Percentiles rank a stretch among this genome's conserved stretches.
Evolutionary conservation across 164 flowering plant species (phyloP).

Genomic region (Liquidambar formosana): DNA sequence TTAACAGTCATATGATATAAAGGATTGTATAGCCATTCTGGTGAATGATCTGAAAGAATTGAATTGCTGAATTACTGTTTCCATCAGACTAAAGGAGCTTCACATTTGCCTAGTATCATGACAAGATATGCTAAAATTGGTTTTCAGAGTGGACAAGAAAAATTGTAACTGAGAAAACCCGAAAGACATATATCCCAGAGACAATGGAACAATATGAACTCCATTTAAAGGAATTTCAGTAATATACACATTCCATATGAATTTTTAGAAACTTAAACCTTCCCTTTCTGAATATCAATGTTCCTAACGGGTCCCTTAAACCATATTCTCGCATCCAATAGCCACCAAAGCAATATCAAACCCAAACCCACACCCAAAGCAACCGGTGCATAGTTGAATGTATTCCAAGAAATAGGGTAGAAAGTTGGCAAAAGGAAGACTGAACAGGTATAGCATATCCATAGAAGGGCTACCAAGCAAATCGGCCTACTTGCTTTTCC

Average conservation of each 20-base stretch:
- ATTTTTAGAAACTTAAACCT: constrained; percentile 17
- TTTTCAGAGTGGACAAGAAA: neutral
- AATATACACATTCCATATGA: neutral
- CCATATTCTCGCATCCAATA: constrained; percentile 72
- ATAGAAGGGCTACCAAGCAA: constrained; percentile 64
- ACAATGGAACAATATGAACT: neutral
- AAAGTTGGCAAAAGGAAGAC: constrained; percentile 65
- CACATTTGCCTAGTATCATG: neutral
- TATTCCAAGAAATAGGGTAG: constrained; percentile 59
- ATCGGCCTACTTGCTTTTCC: constrained; percentile 66
- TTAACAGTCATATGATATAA: too few relatives aligned
- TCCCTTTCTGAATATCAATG: constrained; percentile 43
- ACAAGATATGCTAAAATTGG: neutral
- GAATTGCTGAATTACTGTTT: too few relatives aligned
- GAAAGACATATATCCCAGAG: neutral
- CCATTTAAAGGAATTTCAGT: neutral
- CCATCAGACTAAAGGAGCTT: too few relatives aligned
- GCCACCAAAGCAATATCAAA: constrained; percentile 70
- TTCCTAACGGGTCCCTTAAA: constrained; percentile 78
- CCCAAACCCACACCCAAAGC: constrained; percentile 50
- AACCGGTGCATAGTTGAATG: constrained; percentile 70
- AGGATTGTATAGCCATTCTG: too few relatives aligned
- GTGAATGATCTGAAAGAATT: too few relatives aligned
- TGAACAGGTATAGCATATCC: constrained; percentile 73
- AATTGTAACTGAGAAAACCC: neutral